Evolutionary conservation across 2,329 filamentous ascomycete species (phyloP).

Genomic region (Annulohypoxylon truncatum): DNA sequence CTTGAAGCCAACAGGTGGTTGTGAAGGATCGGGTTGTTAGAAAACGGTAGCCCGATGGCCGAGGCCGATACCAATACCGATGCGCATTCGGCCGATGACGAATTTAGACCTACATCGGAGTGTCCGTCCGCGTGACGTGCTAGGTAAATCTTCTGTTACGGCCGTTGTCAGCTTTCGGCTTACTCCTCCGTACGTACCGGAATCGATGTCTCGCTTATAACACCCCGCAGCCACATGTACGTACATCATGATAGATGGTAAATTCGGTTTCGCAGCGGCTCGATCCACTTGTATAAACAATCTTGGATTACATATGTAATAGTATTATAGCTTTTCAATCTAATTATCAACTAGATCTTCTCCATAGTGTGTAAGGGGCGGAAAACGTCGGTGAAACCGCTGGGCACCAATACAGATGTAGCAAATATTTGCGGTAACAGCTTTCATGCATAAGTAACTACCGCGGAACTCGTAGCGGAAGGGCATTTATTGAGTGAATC

Average conservation of each 20-base stretch:
- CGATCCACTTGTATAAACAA: conserved; percentile 7
- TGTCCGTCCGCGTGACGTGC: conserved; percentile 7
- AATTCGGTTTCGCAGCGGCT: conserved; percentile 7
- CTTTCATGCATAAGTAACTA: conserved; percentile 4
- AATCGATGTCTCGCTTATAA: background rate
- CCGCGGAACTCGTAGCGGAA: background rate
- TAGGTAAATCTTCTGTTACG: background rate
- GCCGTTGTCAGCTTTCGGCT: conserved; percentile 14
- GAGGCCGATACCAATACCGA: conserved; percentile 8
- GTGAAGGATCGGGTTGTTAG: background rate
- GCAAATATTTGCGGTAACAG: background rate
- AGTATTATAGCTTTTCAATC: background rate
- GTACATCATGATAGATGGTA: background rate
- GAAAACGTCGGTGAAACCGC: background rate
- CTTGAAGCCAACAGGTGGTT: background rate
- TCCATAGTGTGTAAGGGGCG: background rate
- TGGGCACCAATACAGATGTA: background rate
- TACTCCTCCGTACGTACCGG: conserved; percentile 1
- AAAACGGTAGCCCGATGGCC: conserved; percentile 1
- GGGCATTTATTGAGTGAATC: background rate
- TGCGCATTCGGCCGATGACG: background rate
- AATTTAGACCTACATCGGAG: conserved; percentile 15
- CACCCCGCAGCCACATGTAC: background rate
- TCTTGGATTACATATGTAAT: background rate
- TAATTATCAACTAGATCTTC: conserved; percentile 6